A percentile compares a stretch with the other conserved stretches of the same genome.
Evolutionary conservation across 1,284 basidiomycete species (phyloP).

Genomic region (Ceratobasidium theobromae): DNA sequence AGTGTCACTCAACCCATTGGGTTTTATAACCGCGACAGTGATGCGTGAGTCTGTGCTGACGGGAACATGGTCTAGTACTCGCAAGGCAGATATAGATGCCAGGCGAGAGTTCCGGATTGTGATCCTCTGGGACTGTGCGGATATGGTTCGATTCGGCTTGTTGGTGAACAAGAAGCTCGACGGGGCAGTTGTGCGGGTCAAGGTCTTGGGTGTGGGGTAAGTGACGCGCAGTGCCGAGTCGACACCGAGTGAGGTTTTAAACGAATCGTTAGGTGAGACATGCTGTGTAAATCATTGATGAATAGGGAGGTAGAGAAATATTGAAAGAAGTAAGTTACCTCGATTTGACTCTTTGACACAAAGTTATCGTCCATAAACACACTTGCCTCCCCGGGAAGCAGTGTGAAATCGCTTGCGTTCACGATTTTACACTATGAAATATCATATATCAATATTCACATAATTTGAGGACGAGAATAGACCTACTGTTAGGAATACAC

Average conservation of each 20-base stretch:
- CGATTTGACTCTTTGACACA: slow-evolving; percentile 35
- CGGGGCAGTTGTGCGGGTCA: slow-evolving; percentile 23
- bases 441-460: neutral
- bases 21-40: slow-evolving; percentile 37
- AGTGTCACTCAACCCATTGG: slow-evolving; percentile 29
- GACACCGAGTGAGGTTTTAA: slow-evolving; percentile 37
- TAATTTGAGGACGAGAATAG: neutral
- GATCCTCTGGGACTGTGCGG: slow-evolving; percentile 36
- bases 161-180: slow-evolving; percentile 16
- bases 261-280: slow-evolving; percentile 37
- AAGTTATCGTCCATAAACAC: slow-evolving; percentile 39
- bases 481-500: slow-evolving; percentile 10
- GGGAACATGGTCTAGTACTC: slow-evolving; percentile 38
- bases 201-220: slow-evolving; percentile 35
- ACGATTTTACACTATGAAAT: slow-evolving; percentile 27
- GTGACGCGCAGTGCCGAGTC: slow-evolving; percentile 37
- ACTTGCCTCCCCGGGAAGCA: slow-evolving; percentile 35
- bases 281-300: slow-evolving; percentile 12
- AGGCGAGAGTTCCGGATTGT: slow-evolving; percentile 37
- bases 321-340: neutral
- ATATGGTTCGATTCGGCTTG: slow-evolving; percentile 28
- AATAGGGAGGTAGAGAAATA: neutral
- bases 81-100: slow-evolving; percentile 28
- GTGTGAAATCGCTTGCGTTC: slow-evolving; percentile 31
- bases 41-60: slow-evolving; percentile 38